Base-by-base conservation (phyloP, 148 eudicot species). In the Cornus suecica region DNA sequence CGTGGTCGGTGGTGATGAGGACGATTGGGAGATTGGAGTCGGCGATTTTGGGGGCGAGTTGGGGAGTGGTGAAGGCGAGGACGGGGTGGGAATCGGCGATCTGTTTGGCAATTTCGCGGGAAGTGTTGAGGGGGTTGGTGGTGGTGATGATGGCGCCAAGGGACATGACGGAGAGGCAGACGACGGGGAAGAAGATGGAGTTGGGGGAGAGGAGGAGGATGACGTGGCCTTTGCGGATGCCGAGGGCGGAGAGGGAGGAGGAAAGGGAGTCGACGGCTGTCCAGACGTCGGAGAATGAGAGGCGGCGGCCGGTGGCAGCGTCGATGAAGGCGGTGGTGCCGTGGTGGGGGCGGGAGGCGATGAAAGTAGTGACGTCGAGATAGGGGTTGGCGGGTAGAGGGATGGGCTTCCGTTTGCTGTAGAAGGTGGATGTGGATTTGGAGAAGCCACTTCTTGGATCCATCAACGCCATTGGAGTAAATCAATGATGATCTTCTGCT, bases 61-160 rank as follows among this genome's bases (percentile, higher is more conserved):
- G 82, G 2, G 80, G 73, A 2, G 80, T 81, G 3, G 97, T 84
- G 79, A 95, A 95, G 10, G 91, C 97, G 77, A 95, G 84, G 0
- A 74, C 69, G 0, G 99, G 97, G 0, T 80, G 85, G 0, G 99
- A 91, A 63, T 92, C 97, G 8, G 76, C 67, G 63, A 89, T 74
- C 45, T 92, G 97, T 66, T 92, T 92, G 32, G 82, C 73, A 45
- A 95, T 86, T 31, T 95, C 99, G 26, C 66, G 45, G 2, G 69
- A 18, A 10, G 97, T 90, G 86, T 92, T 92, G 26, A 95, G 81
- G 0, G 99, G 97, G 27, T 95, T 95, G 8, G 94, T 81, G 76
- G 99, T 91, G 71, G 99, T 92, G 83, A 95, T 88, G 15, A 95
- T 26, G 18, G 97, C 99, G 27, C 99, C 99, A 30, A 95, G 85